Conservation (phyloP, 2,329 filamentous ascomycete species). For the Magnaporthales sp. region DNA sequence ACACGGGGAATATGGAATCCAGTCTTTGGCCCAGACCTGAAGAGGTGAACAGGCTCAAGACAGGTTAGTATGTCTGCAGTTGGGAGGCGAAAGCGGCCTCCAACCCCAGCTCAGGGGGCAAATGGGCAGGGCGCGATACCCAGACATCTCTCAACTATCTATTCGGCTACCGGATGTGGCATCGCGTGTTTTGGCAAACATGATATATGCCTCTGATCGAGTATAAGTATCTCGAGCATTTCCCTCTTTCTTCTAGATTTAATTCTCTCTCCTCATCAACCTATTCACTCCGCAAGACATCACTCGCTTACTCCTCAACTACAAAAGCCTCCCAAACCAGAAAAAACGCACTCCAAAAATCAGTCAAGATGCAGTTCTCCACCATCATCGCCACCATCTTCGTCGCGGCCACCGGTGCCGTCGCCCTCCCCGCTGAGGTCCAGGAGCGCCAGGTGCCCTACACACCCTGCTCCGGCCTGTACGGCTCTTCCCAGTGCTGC, state of each 20-base stretch:
- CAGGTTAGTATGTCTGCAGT: background rate
- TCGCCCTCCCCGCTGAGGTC: constrained; percentile 19
- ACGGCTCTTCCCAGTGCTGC: constrained; percentile 45
- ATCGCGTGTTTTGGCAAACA: background rate
- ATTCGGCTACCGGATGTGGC: background rate
- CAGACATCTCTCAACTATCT: background rate
- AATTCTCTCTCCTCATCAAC: background rate
- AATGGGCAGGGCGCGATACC: background rate
- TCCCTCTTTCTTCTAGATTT: background rate
- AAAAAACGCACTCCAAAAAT: background rate
- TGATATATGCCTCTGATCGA: background rate
- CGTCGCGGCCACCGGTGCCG: constrained; percentile 15
- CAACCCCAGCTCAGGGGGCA: background rate
- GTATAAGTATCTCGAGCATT: background rate
- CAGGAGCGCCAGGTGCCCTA: constrained; percentile 28
- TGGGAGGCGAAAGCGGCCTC: constrained; percentile 1
- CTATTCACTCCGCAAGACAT: background rate
- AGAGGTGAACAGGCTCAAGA: background rate
- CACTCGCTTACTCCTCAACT: background rate
- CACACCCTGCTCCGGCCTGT: constrained; percentile 31
- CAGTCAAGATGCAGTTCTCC: constrained; percentile 14
- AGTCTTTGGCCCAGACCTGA: background rate
- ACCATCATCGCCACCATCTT: constrained; percentile 17
- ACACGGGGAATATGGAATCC: background rate
- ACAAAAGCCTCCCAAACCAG: background rate